Evolutionary conservation across 352 stramenopile species (phyloP).

Genomic region (Phytophthora meadii): DNA sequence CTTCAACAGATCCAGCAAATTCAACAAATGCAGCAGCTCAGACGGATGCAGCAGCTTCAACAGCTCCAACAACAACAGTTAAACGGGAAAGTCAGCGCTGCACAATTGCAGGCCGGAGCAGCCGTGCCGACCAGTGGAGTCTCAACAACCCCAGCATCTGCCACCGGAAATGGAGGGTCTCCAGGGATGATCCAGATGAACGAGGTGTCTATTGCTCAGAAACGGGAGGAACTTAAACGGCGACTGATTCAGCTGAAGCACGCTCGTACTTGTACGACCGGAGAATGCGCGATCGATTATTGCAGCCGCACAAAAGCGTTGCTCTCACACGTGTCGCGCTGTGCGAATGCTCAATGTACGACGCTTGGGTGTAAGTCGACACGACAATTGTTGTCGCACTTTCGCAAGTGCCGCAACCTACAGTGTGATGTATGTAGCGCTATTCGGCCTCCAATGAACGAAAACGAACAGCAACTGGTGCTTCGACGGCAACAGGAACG

Average conservation of each 20-base stretch:
- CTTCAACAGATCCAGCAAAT: constrained; percentile 88
- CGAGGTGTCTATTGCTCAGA: constrained; percentile 84
- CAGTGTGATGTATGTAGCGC: constrained; percentile 89
- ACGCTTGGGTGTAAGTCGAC: constrained; percentile 91
- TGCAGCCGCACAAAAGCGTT: constrained; percentile 84
- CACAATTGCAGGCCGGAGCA: constrained; percentile 23
- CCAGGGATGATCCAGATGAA: constrained; percentile 76
- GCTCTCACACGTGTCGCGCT: constrained; percentile 82
- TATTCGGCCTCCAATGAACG: constrained; percentile 89
- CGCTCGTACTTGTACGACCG: constrained; percentile 78
- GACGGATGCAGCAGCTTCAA: constrained; percentile 81
- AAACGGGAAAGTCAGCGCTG: constrained; percentile 36
- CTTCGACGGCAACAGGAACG: constrained; percentile 86
- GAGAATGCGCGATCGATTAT: constrained; percentile 82
- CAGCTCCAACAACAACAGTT: constrained; percentile 70
- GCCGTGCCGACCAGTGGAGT: constrained; percentile 36
- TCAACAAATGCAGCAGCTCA: constrained; percentile 87
- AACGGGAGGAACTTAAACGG: constrained; percentile 85
- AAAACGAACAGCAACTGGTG: constrained; percentile 86
- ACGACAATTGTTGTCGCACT: constrained; percentile 85
- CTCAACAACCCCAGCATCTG: constrained; percentile 26
- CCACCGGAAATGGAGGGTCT: constrained; percentile 27
- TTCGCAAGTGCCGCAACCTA: constrained; percentile 88
- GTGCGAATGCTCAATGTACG: constrained; percentile 85
- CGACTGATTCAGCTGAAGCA: constrained; percentile 90